phyloP scores from a whole-genome alignment of 176 grass and related monocot species.

The Hsuehochloa calcarea region DNA sequence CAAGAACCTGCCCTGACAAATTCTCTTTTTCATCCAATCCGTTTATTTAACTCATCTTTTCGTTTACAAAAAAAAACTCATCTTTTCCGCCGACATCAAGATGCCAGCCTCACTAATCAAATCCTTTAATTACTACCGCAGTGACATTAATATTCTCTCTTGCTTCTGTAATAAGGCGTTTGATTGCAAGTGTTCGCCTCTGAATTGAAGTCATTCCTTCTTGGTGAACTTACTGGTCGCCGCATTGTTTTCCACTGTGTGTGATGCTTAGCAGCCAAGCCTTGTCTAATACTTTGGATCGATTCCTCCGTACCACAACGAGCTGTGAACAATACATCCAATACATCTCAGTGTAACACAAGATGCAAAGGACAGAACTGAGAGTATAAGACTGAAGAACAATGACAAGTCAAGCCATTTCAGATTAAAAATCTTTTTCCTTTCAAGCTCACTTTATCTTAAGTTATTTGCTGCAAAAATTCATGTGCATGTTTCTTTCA shows the following conservation, averaged over 20 bases:
- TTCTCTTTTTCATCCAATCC: neutral
- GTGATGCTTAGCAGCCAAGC: slow-evolving; percentile 18
- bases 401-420: neutral
- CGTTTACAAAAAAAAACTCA: too few species aligned
- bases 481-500: neutral
- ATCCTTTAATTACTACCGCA: neutral
- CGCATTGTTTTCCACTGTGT: slow-evolving; percentile 10
- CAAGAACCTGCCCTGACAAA: neutral
- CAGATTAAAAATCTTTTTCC: neutral
- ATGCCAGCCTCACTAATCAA: slow-evolving; percentile 4
- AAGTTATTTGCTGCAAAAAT: neutral
- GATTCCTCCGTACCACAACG: slow-evolving; percentile 39
- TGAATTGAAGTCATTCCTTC: neutral
- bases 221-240: neutral
- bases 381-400: neutral
- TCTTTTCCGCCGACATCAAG: slow-evolving; percentile 27
- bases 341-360: neutral
- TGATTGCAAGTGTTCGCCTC: neutral
- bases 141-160: slow-evolving; percentile 15
- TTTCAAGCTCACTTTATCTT: neutral
- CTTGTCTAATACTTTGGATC: neutral
- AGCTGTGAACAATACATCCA: slow-evolving; percentile 31
- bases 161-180: neutral
- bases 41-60: neutral
- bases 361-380: neutral